Evolutionary conservation across 2,329 filamentous ascomycete species (phyloP).

Genomic region (Tolypocladium amazonense): DNA sequence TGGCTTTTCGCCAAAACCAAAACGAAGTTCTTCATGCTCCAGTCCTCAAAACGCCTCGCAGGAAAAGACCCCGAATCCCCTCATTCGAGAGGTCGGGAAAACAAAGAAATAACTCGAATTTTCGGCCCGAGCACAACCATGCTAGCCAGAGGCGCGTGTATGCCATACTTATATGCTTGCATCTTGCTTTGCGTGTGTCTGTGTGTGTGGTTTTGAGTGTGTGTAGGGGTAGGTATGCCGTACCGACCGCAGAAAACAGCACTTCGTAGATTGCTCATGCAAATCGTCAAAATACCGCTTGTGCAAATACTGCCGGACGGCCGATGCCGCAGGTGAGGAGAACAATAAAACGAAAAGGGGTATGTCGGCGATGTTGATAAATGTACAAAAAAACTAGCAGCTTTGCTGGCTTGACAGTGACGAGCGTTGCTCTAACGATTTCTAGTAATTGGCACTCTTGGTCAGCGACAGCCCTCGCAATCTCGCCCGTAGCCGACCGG

Average conservation of each 20-base stretch:
- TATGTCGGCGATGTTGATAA: constrained; percentile 9
- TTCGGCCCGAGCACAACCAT: constrained; percentile 3
- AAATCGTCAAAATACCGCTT: constrained; percentile 29
- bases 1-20: constrained; percentile 12
- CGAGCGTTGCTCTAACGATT: constrained; percentile 10
- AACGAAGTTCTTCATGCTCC: constrained; percentile 10
- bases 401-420: constrained; percentile 4
- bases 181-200: background rate
- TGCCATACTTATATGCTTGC: constrained; percentile 1
- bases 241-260: constrained; percentile 4
- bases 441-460: constrained; percentile 28
- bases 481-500: constrained; percentile 21
- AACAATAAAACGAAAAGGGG: constrained; percentile 17
- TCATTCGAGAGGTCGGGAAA: constrained; percentile 2
- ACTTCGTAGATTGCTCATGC: constrained; percentile 38
- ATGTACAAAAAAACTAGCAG: constrained; percentile 16
- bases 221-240: background rate
- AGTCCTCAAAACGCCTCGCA: constrained; percentile 21
- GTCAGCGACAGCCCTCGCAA: constrained; percentile 32
- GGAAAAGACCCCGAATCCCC: constrained; percentile 17
- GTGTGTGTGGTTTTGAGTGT: background rate
- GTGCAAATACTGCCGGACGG: background rate
- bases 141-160: constrained; percentile 4
- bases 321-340: constrained; percentile 15
- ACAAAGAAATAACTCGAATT: constrained; percentile 6